Evolutionary conservation across 306 rosid genomes (phyloP), one percentile per base, ranked within the genome.

Genomic region (Luffa aegyptiaca): DNA sequence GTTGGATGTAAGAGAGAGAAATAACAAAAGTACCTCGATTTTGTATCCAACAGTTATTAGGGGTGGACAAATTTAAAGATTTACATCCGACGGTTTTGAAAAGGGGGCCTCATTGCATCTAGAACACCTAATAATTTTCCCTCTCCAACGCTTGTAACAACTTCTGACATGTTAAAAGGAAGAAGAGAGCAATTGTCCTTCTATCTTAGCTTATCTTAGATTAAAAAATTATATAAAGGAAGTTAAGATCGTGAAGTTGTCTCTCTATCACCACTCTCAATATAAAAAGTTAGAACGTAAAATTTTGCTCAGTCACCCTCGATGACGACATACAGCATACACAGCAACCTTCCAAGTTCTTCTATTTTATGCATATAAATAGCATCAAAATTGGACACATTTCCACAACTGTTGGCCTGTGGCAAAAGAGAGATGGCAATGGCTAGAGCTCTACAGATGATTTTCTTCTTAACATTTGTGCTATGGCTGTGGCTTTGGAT

Each of bases 401-500:
- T 26, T 26, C 31, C 1, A 26, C 31, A 26, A 26, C 31, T 26
- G 31, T 0, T 26, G 31, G 31, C 31, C 31, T 26, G 31, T 26
- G 31, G 31, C 31, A 26, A 26, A 26, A 26, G 31, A 26, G 31
- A 44, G 10, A 79, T 79, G 68, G 82, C 76, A 20, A 41, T 44
- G n/a, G 18, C 11, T 11, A 39, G n/a, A 35, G 58, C 36, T 42
- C 0, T 79, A 17, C 66, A 68, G 31, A 49, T 49, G 5, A 21
- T 52, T 8, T 79, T n/a, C 41, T 36, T 68, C 6, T 20, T 79
- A 35, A 33, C n/a, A 3, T 79, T 79, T 69, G 20, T 51, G 31
- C n/a, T 44, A 26, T 79, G 76, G 76, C 10, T 79, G 3, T 48
- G 74, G 64, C 49, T 79, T 66, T 79, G 82, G 82, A 20, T 79